phyloP scores from a whole-genome alignment of 2,329 filamentous ascomycete species.

The Aspergillus uvarum region DNA sequence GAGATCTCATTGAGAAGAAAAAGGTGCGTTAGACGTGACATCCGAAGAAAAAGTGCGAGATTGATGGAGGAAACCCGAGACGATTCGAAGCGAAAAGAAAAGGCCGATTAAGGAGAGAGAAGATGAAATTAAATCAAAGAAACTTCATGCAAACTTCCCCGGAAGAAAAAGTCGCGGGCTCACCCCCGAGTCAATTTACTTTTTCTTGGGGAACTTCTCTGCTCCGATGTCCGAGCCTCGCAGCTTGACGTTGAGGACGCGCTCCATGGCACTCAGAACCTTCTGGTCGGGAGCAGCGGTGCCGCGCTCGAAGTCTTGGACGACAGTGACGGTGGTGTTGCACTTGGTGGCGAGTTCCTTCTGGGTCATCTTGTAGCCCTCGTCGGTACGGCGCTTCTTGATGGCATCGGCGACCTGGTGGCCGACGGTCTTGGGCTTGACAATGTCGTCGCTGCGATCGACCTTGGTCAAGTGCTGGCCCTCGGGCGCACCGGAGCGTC shows the following conservation, averaged over 20 bases:
- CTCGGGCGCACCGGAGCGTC: conserved; percentile 58
- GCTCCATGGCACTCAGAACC: conserved; percentile 74
- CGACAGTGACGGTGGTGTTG: conserved; percentile 77
- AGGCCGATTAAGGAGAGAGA: conserved; percentile 14
- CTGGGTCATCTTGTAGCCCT: conserved; percentile 94
- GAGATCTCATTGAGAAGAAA: conserved; percentile 17
- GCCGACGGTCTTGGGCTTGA: conserved; percentile 92
- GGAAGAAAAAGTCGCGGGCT: conserved; percentile 27
- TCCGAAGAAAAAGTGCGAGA: conserved; percentile 13
- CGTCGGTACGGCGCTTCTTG: conserved; percentile 71
- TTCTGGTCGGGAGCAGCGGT: conserved; percentile 79
- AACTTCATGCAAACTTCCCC: conserved; percentile 16
- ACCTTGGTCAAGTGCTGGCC: conserved; percentile 97
- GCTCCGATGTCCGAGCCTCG: conserved; percentile 81
- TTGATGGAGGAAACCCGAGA: conserved; percentile 20
- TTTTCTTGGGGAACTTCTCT: conserved; percentile 78
- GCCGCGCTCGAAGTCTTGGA: conserved; percentile 84
- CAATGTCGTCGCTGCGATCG: conserved; percentile 93
- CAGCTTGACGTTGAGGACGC: conserved; percentile 82
- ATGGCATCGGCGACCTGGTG: conserved; percentile 79
- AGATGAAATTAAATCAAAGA: conserved; percentile 5
- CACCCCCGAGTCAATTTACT: conserved; percentile 42
- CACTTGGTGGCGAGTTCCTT: conserved; percentile 82
- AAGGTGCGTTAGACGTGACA: conserved; percentile 17
- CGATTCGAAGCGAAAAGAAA: conserved; percentile 21